Conservation (phyloP, 2,329 filamentous ascomycete species). For the Xylariomycetidae sp. region DNA sequence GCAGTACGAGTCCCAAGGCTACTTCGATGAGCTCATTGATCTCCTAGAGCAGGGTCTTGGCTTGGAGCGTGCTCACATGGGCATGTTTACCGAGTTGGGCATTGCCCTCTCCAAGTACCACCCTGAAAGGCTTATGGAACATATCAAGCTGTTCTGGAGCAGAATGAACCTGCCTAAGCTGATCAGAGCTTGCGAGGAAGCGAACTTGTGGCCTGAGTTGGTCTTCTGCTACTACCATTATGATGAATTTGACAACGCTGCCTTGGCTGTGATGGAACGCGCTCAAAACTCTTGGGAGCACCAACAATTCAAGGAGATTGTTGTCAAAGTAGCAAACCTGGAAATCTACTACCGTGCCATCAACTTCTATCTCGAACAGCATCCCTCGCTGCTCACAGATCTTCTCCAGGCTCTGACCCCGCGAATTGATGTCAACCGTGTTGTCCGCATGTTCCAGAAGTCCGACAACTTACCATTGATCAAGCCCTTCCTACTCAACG, state of each 20-base stretch:
- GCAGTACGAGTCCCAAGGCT: conserved; percentile 94
- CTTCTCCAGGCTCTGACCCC: conserved; percentile 87
- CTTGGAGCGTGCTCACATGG: conserved; percentile 89
- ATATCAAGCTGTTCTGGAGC: conserved; percentile 97
- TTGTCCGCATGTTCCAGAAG: conserved; percentile 99
- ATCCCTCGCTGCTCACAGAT: conserved; percentile 93
- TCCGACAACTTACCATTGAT: conserved; percentile 97
- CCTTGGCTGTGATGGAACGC: conserved; percentile 95
- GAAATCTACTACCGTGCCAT: conserved; percentile 98
- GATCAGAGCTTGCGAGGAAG: conserved; percentile 88
- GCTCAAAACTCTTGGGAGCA: conserved; percentile 98
- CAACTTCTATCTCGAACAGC: conserved; percentile 96
- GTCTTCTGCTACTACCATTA: conserved; percentile 99
- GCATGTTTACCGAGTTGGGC: conserved; percentile 90
- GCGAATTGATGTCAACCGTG: conserved; percentile 94
- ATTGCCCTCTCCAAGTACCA: conserved; percentile 93
- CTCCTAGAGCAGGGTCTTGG: conserved; percentile 93
- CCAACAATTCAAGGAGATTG: conserved; percentile 98
- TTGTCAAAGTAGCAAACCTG: conserved; percentile 95
- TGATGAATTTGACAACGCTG: conserved; percentile 96
- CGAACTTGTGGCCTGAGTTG: conserved; percentile 93
- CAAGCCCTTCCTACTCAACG: conserved; percentile 96
- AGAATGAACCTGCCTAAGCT: conserved; percentile 97
- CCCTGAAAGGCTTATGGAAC: conserved; percentile 95
- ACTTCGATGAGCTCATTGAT: conserved; percentile 96